Percentiles rank a stretch among this genome's conserved stretches.
Conservation (phyloP, 805 yeast species). For the Sugiyamaella boreocaroliniensis region DNA sequence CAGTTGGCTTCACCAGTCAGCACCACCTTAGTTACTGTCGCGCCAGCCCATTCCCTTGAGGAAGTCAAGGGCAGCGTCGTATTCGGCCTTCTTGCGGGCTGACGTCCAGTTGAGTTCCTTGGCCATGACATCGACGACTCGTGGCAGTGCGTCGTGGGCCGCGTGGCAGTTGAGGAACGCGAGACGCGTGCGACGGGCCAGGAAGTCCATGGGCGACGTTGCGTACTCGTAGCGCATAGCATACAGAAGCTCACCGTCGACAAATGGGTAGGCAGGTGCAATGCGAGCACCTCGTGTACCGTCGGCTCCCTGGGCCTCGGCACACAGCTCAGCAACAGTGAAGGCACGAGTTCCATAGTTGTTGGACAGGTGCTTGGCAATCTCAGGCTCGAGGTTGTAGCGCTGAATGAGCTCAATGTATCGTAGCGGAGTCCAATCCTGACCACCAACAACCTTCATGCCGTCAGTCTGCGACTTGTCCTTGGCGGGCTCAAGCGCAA, state of each 20-base stretch:
- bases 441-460: constrained; percentile 69
- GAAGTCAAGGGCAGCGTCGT: constrained; percentile 30
- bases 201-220: constrained; percentile 81
- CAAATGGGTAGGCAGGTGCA: constrained; percentile 72
- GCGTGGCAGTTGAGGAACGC: constrained; percentile 86
- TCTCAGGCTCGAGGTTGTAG: constrained; percentile 60
- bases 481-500: constrained; percentile 34
- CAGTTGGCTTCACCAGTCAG: background rate
- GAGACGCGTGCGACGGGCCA: constrained; percentile 87
- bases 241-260: constrained; percentile 79
- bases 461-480: constrained; percentile 45
- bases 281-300: constrained; percentile 31
- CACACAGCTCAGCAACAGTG: constrained; percentile 54
- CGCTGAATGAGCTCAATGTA: constrained; percentile 75
- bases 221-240: constrained; percentile 77
- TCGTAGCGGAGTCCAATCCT: constrained; percentile 65
- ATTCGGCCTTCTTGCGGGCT: constrained; percentile 48
- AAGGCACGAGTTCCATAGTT: constrained; percentile 86
- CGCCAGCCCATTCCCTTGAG: constrained; percentile 35
- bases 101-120: constrained; percentile 69
- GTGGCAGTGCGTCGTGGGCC: constrained; percentile 73
- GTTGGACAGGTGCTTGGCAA: constrained; percentile 74
- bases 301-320: constrained; percentile 17
- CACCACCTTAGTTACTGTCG: background rate
- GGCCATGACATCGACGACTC: constrained; percentile 80